Conservation (phyloP, 148 eudicot genomes). For the Beta vulgaris region DNA sequence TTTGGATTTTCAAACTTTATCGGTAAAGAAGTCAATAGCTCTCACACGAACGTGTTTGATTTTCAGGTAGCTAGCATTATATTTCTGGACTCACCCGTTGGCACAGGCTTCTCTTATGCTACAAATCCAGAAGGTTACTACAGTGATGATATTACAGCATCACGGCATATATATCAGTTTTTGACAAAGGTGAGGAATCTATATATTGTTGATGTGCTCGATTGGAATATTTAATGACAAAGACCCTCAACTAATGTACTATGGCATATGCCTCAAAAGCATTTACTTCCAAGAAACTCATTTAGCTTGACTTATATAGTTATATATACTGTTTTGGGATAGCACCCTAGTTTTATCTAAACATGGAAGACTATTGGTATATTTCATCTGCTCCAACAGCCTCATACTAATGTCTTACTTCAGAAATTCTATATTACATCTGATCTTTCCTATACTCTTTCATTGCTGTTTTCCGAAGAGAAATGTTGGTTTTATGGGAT, state of each 20-base stretch:
- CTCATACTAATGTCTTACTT: background rate
- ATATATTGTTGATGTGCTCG: background rate
- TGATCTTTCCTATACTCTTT: background rate
- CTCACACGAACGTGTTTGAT: background rate
- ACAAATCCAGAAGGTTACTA: slow-evolving; percentile 36
- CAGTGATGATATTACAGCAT: slow-evolving; percentile 37
- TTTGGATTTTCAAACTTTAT: background rate
- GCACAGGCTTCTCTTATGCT: slow-evolving; percentile 75
- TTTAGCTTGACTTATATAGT: background rate
- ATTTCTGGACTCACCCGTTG: slow-evolving; percentile 61
- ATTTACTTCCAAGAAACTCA: background rate
- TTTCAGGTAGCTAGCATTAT: slow-evolving; percentile 61
- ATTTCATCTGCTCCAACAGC: background rate
- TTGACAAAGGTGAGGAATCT: slow-evolving; percentile 43
- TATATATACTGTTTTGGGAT: too few species aligned
- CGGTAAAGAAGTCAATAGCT: too few species aligned
- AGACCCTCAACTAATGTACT: background rate
- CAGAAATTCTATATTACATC: background rate
- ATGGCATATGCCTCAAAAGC: background rate
- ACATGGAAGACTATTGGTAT: background rate
- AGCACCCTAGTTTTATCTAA: background rate
- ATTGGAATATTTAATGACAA: background rate
- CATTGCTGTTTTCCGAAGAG: too few species aligned
- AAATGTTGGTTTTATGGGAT: too few species aligned
- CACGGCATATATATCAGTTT: slow-evolving; percentile 39